Percentiles rank a stretch among this genome's conserved stretches.
Conservation (phyloP, 2,329 filamentous ascomycete species). For the Stachybotrys elegans region DNA sequence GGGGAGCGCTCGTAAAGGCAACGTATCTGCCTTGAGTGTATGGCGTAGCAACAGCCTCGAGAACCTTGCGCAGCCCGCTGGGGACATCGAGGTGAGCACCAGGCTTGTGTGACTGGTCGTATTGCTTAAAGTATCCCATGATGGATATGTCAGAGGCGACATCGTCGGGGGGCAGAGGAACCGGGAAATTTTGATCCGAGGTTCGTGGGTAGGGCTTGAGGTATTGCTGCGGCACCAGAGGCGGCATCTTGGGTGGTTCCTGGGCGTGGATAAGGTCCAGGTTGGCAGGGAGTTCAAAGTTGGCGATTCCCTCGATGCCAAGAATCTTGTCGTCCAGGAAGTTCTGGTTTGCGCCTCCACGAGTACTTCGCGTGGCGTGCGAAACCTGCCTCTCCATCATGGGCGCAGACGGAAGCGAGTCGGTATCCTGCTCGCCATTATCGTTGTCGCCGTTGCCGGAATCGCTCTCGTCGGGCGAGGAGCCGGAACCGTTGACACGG, state of each 20-base stretch:
- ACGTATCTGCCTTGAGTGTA: constrained; percentile 43
- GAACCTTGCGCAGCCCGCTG: constrained; percentile 48
- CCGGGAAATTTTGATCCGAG: constrained; percentile 52
- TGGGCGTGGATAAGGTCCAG: constrained; percentile 50
- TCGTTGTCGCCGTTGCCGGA: constrained; percentile 47
- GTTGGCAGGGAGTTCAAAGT: constrained; percentile 54
- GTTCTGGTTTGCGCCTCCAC: constrained; percentile 48
- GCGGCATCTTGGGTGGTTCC: constrained; percentile 54
- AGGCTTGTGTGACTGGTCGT: constrained; percentile 46
- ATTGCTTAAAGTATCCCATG: constrained; percentile 54
- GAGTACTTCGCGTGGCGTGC: constrained; percentile 59
- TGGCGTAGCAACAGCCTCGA: constrained; percentile 49
- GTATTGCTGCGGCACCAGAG: constrained; percentile 52
- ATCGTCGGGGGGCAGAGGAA: constrained; percentile 45
- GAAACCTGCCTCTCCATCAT: constrained; percentile 61
- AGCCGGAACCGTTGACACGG: constrained; percentile 44
- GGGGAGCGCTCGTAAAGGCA: constrained; percentile 40
- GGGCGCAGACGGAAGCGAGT: constrained; percentile 42
- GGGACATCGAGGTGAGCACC: constrained; percentile 52
- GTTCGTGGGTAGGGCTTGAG: constrained; percentile 52
- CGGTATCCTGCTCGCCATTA: constrained; percentile 42
- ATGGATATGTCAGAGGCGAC: constrained; percentile 51
- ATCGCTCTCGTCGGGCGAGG: constrained; percentile 49
- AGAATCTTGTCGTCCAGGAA: constrained; percentile 53
- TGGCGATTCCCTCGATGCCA: constrained; percentile 55